These are phyloP conservation scores for Microcyclospora pomicola DNA, from an alignment of 2,329 filamentous ascomycete species.

Conservation along the genomic window DNA sequence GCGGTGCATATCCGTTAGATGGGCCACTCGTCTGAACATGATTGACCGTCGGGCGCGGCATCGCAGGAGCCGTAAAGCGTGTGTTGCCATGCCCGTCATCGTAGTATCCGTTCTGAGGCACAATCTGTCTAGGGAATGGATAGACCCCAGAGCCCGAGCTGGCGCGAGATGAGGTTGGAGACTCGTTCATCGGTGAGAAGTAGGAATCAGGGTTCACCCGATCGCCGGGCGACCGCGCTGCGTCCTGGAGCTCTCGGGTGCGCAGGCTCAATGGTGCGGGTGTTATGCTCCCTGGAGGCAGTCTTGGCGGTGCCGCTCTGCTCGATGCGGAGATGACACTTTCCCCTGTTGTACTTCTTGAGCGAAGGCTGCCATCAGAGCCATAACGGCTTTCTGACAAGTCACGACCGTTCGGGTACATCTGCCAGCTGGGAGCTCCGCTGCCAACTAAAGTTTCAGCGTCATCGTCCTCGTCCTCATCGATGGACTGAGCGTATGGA, in stretches of 20 bases:
- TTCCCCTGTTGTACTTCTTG: slow-evolving; percentile 62
- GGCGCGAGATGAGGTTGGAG: slow-evolving; percentile 50
- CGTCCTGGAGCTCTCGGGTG: background rate
- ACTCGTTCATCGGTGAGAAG: slow-evolving; percentile 78
- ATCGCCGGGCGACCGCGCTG: slow-evolving; percentile 52
- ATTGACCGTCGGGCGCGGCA: slow-evolving; percentile 44
- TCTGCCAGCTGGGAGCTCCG: slow-evolving; percentile 6
- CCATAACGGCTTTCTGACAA: slow-evolving; percentile 51
- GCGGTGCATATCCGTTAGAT: slow-evolving; percentile 49
- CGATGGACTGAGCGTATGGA: slow-evolving; percentile 53
- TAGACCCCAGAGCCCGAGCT: slow-evolving; percentile 60
- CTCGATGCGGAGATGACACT: slow-evolving; percentile 26
- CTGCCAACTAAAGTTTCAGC: slow-evolving; percentile 24
- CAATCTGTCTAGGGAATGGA: slow-evolving; percentile 61
- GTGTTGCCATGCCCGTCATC: slow-evolving; percentile 51
- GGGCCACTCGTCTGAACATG: slow-evolving; percentile 18
- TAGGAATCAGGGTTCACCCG: slow-evolving; percentile 63
- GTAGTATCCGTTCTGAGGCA: slow-evolving; percentile 49
- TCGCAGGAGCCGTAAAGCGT: slow-evolving; percentile 77
- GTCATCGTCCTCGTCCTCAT: slow-evolving; percentile 38
- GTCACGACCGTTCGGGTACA: slow-evolving; percentile 28
- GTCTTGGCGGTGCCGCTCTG: slow-evolving; percentile 35
- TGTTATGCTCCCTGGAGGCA: slow-evolving; percentile 45
- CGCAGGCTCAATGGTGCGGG: background rate
- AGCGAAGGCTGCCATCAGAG: slow-evolving; percentile 61